These are phyloP conservation scores for Hypoxylon sp. DNA, from an alignment of 2,329 filamentous ascomycete species.

Conservation along the genomic window DNA sequence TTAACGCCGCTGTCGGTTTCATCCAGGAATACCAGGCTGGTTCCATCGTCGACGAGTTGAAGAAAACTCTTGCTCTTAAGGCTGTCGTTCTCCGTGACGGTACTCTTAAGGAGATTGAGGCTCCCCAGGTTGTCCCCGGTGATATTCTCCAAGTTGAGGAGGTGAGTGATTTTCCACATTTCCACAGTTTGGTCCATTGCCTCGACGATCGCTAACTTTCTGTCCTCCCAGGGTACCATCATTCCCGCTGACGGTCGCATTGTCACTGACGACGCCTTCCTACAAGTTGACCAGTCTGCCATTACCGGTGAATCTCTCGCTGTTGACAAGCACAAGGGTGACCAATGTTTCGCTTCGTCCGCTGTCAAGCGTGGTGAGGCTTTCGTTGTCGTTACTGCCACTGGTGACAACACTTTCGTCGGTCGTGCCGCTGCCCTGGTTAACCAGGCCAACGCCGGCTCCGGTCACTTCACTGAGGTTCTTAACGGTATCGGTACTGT, in stretches of 20 bases:
- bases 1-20: conserved; percentile 88
- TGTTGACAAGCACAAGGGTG: conserved; percentile 85
- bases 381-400: conserved; percentile 82
- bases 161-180: conserved; percentile 35
- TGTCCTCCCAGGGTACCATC: conserved; percentile 71
- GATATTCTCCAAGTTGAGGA: conserved; percentile 92
- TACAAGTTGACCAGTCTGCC: conserved; percentile 91
- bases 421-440: conserved; percentile 88
- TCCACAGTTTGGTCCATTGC: too few species aligned
- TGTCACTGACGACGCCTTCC: conserved; percentile 82
- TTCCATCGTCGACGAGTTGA: conserved; percentile 88
- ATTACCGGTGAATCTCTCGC: conserved; percentile 93
- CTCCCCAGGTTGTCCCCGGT: conserved; percentile 84
- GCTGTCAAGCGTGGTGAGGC: conserved; percentile 91
- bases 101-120: conserved; percentile 79
- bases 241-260: conserved; percentile 89
- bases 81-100: conserved; percentile 87
- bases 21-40: conserved; percentile 90
- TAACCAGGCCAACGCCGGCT: conserved; percentile 75
- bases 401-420: conserved; percentile 90
- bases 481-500: conserved; percentile 86
- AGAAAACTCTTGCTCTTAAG: conserved; percentile 89
- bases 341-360: conserved; percentile 85
- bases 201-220: conserved; percentile 1
- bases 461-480: conserved; percentile 90